phyloP scores from a whole-genome alignment of 2,329 filamentous ascomycete genomes.

The Pyricularia pennisetigena region DNA sequence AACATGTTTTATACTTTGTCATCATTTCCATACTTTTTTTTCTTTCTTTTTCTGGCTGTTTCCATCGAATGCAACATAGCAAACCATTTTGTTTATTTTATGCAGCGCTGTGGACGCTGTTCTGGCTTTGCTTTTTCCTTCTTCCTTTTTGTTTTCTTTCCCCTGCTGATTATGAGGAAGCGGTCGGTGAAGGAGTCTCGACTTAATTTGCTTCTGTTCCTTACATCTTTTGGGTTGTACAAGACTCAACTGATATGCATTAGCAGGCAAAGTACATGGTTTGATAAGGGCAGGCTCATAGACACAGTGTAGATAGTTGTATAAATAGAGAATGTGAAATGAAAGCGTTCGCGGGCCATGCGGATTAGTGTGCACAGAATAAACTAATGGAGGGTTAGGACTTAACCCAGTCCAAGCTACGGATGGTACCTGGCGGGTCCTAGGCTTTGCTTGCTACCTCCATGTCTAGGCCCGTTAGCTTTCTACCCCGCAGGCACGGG shows the following conservation, averaged over 20 bases:
- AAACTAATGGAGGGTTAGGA: neutral
- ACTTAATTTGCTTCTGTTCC: neutral
- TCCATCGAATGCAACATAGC: neutral
- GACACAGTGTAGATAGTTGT: neutral
- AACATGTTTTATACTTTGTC: neutral
- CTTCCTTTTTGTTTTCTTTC: too few species aligned
- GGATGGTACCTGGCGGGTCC: neutral
- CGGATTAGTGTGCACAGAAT: neutral
- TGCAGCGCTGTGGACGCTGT: neutral
- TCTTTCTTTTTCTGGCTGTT: neutral
- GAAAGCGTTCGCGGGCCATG: neutral
- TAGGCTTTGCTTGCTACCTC: too few species aligned
- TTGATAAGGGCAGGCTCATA: neutral
- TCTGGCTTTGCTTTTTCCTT: neutral
- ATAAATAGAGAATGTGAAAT: neutral
- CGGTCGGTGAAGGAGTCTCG: neutral
- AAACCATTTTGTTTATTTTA: neutral
- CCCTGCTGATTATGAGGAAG: too few species aligned
- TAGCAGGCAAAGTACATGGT: neutral
- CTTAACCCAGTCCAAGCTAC: neutral
- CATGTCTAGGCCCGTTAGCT: neutral
- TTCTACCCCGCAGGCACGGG: neutral
- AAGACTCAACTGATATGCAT: neutral
- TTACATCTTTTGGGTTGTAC: too few species aligned
- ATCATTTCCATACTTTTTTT: neutral